phyloP scores from a whole-genome alignment of 441 rosid genomes.

The Hura crepitans region DNA sequence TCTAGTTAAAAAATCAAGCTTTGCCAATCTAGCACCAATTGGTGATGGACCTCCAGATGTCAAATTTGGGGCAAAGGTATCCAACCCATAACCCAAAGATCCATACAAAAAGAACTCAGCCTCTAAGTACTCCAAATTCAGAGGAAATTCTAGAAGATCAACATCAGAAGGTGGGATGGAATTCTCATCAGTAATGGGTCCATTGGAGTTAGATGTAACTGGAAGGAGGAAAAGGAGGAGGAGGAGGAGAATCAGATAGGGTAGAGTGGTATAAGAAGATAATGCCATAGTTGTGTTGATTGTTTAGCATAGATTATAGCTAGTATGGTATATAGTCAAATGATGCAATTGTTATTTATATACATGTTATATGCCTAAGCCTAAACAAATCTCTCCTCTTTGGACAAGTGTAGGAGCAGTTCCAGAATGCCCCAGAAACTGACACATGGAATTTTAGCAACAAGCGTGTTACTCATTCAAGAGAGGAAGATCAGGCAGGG shows the following conservation, averaged over 20 bases:
- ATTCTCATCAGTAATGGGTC: neutral
- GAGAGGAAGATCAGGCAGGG: too few species aligned
- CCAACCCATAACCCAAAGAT: constrained; percentile 69
- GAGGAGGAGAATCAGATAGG: constrained; percentile 19
- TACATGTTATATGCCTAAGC: too few species aligned
- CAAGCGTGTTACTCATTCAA: too few species aligned
- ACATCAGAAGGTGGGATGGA: constrained; percentile 39
- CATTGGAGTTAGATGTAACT: constrained; percentile 1
- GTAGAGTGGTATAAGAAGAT: neutral
- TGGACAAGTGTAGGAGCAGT: too few species aligned
- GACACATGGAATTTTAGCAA: too few species aligned
- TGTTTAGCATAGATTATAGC: too few species aligned
- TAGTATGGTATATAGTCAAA: too few species aligned
- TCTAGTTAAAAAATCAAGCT: constrained; percentile 50
- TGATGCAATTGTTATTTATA: too few species aligned
- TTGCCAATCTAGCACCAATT: constrained; percentile 54
- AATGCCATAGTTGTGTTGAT: constrained; percentile 4
- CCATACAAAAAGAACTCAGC: constrained; percentile 85
- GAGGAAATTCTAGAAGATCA: constrained; percentile 65
- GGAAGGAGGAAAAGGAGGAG: constrained; percentile 22
- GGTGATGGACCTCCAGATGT: constrained; percentile 73
- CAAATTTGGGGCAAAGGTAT: constrained; percentile 56
- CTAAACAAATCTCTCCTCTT: too few species aligned
- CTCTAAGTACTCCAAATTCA: constrained; percentile 79
- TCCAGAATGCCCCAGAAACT: too few species aligned